A percentile compares a stretch with the other conserved stretches of the same genome.
phyloP scores from a whole-genome alignment of 192 early-diverging fungal genomes.

The Diversispora epigaea region DNA sequence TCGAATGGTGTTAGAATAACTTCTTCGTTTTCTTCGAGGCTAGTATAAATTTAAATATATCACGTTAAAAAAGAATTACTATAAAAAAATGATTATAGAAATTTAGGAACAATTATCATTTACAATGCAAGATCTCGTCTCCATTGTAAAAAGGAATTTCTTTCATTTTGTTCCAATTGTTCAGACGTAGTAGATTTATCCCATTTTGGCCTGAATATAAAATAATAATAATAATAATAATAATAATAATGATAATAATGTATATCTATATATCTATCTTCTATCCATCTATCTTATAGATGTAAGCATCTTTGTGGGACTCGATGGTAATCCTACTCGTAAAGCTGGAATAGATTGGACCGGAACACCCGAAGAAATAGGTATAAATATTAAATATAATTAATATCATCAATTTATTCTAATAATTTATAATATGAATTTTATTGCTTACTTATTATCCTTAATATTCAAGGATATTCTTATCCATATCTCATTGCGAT shows the following conservation, averaged over 20 bases:
- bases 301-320: conserved; percentile 56
- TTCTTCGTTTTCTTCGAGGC: conserved; percentile 89
- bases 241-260: no score
- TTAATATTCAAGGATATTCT: conserved; percentile 49
- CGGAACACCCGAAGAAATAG: conserved; percentile 60
- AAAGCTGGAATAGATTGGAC: conserved; percentile 64
- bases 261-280: no score
- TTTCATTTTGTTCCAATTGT: conserved; percentile 78
- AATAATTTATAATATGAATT: neutral
- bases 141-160: conserved; percentile 90
- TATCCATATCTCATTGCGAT: conserved; percentile 75
- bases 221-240: no score
- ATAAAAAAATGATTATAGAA: neutral
- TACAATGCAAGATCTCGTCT: conserved; percentile 78
- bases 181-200: conserved; percentile 76
- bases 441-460: neutral
- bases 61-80: neutral
- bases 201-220: conserved; percentile 71
- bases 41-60: conserved; percentile 27
- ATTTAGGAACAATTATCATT: conserved; percentile 8
- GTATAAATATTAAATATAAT: no score
- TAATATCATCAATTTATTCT: neutral
- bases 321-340: conserved; percentile 57
- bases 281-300: conserved; percentile 36
- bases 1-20: conserved; percentile 97